These are phyloP conservation scores for Leucaena leucocephala DNA, from an alignment of 306 rosid genomes.

Conservation along the genomic window DNA sequence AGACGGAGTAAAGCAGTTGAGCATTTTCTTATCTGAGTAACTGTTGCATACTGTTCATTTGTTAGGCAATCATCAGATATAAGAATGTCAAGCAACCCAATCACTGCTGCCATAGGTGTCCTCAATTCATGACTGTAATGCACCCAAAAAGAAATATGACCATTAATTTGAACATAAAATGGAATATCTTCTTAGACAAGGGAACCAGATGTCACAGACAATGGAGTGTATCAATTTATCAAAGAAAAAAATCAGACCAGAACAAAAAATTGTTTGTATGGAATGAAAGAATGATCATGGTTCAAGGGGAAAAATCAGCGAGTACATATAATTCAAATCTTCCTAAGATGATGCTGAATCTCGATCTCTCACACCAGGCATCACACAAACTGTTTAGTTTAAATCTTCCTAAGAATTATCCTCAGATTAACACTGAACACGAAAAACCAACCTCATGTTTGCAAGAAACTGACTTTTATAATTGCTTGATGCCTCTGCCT, in stretches of 20 bases:
- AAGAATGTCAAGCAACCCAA: slow-evolving; percentile 95
- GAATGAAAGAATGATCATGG: too few relatives aligned
- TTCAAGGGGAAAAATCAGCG: too few relatives aligned
- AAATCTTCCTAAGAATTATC: background rate
- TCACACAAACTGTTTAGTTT: too few relatives aligned
- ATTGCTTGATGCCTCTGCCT: slow-evolving; percentile 97
- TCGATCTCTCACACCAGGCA: too few relatives aligned
- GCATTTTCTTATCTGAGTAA: slow-evolving; percentile 94
- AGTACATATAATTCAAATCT: too few relatives aligned
- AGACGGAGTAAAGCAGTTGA: slow-evolving; percentile 96
- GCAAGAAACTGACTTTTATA: slow-evolving; percentile 98
- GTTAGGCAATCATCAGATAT: slow-evolving; percentile 95
- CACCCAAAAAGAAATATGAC: slow-evolving; percentile 31
- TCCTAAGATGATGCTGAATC: too few relatives aligned
- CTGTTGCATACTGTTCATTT: slow-evolving; percentile 87
- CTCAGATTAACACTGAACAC: background rate
- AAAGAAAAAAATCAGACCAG: background rate
- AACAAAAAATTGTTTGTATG: background rate
- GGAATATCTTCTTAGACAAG: slow-evolving; percentile 11
- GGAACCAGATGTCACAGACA: background rate
- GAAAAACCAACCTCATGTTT: slow-evolving; percentile 83
- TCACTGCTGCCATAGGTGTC: slow-evolving; percentile 99
- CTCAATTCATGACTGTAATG: slow-evolving; percentile 87
- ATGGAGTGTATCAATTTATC: background rate
- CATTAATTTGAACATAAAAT: slow-evolving; percentile 11